Conservation (phyloP, 805 yeast genomes). For the Candida methanosorbosa region DNA sequence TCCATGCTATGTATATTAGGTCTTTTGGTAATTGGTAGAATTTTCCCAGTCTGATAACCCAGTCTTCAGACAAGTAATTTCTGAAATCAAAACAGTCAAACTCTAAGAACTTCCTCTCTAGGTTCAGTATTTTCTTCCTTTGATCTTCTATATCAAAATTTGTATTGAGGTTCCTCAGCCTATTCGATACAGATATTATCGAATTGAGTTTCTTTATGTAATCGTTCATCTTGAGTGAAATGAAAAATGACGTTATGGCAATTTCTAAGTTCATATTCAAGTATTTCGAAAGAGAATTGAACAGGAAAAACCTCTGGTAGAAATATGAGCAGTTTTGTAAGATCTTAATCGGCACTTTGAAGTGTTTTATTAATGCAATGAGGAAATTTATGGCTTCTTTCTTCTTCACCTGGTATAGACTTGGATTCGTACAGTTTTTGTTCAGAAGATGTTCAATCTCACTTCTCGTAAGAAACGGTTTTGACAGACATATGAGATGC, state of each 20-base stretch:
- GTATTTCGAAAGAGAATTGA: conserved; percentile 48
- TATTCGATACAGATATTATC: conserved; percentile 41
- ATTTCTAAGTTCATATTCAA: conserved; percentile 42
- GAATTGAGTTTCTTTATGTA: conserved; percentile 70
- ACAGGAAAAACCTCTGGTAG: conserved; percentile 62
- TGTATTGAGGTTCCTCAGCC: conserved; percentile 21
- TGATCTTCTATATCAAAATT: conserved; percentile 39
- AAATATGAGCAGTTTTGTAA: conserved; percentile 64
- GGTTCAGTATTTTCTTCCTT: conserved; percentile 43
- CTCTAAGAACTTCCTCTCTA: conserved; percentile 71
- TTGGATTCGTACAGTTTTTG: conserved; percentile 11
- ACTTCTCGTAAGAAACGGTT: conserved; percentile 21
- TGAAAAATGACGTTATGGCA: conserved; percentile 59
- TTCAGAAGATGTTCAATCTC: conserved; percentile 18
- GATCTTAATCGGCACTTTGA: conserved; percentile 64
- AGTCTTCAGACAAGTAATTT: conserved; percentile 55
- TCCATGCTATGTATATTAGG: conserved; percentile 56
- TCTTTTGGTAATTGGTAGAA: conserved; percentile 36
- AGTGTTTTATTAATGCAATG: conserved; percentile 38
- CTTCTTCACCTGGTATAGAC: conserved; percentile 14
- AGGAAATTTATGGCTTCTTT: conserved; percentile 42
- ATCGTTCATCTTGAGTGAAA: conserved; percentile 76
- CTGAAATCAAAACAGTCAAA: conserved; percentile 76
- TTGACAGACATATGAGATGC: conserved; percentile 17
- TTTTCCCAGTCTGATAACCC: conserved; percentile 53